phyloP scores from a whole-genome alignment of 441 rosid genomes.

The Corymbia citriodora region DNA sequence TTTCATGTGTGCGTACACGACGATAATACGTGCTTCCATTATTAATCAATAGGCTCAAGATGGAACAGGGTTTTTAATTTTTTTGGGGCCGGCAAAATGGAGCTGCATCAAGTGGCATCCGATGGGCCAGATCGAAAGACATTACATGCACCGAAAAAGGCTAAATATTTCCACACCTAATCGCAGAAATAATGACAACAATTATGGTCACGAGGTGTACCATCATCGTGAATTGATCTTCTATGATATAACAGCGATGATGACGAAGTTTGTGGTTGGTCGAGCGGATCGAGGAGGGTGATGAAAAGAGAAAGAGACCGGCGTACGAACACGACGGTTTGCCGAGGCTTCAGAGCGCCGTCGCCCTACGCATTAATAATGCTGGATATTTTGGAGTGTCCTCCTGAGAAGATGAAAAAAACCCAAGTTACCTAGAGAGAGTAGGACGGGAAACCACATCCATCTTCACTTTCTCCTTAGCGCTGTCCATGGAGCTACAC shows the following conservation, averaged over 20 bases:
- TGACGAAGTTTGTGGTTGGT: not conserved
- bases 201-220: not conserved
- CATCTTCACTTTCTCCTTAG: too few species aligned
- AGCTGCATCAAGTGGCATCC: not conserved
- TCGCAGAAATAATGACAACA: not conserved
- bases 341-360: not conserved
- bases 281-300: not conserved
- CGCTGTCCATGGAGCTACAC: not conserved
- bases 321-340: not conserved
- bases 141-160: not conserved
- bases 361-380: not conserved
- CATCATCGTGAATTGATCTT: not conserved
- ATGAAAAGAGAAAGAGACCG: not conserved
- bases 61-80: not conserved
- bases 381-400: not conserved
- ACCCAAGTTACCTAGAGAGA: not conserved
- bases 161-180: not conserved
- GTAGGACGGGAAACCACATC: not conserved
- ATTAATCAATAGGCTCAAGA: too few species aligned
- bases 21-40: not conserved
- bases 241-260: not conserved
- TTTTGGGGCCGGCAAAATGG: not conserved
- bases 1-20: not conserved
- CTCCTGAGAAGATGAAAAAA: not conserved
- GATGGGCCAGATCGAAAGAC: not conserved